Conservation (phyloP, 257 asterid species). For the Nicotiana obtusifolia region DNA sequence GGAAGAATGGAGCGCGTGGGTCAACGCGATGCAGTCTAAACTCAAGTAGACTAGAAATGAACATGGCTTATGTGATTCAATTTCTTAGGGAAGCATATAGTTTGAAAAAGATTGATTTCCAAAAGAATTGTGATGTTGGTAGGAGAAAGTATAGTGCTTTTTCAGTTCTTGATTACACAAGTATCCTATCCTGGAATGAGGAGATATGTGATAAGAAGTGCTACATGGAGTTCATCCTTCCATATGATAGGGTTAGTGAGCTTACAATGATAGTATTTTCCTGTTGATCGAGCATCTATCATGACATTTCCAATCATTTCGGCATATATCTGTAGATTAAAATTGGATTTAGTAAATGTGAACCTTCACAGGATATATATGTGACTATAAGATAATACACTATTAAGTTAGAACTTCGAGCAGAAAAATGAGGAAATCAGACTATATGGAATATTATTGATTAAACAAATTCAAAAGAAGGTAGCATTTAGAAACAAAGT, state of each 20-base stretch:
- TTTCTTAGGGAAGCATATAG: neutral
- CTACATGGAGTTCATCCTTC: neutral
- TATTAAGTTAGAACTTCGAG: neutral
- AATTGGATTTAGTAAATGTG: neutral
- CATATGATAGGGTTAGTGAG: constrained; percentile 1
- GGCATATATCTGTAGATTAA: constrained; percentile 69
- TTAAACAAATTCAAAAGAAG: neutral
- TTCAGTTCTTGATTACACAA: neutral
- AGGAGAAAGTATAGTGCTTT: neutral
- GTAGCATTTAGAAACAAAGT: neutral
- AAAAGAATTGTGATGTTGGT: neutral
- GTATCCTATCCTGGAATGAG: neutral
- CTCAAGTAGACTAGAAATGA: neutral
- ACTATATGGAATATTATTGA: neutral
- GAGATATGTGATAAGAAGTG: neutral
- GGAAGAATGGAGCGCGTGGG: neutral
- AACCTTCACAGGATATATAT: neutral
- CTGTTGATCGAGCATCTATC: constrained; percentile 98
- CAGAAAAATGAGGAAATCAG: constrained; percentile 1
- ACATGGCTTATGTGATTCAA: neutral
- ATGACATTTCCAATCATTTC: constrained; percentile 92
- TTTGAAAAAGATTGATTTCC: neutral
- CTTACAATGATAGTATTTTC: constrained; percentile 98
- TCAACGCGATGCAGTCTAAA: neutral
- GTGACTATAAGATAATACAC: neutral